phyloP scores from a whole-genome alignment of 2,329 filamentous ascomycete species.

The Exophiala sp. region DNA sequence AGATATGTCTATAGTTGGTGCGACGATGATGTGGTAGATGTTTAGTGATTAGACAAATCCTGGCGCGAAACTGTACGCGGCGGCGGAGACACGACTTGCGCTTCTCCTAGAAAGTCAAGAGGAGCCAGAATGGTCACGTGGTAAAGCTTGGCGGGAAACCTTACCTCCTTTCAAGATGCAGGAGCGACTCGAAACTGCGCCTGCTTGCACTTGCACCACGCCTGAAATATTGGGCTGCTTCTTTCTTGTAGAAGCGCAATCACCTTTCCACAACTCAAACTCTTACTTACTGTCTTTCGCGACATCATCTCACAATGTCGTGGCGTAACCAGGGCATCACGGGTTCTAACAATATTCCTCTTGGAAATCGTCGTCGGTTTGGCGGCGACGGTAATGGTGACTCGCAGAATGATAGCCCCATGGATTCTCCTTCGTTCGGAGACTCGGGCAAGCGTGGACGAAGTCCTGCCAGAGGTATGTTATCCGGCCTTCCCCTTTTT shows the following conservation, averaged over 20 bases:
- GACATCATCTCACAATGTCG: constrained; percentile 49
- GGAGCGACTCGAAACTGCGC: too few species aligned
- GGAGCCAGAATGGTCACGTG: too few species aligned
- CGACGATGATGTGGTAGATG: background rate
- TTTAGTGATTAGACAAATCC: background rate
- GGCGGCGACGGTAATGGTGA: constrained; percentile 61
- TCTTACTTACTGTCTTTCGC: too few species aligned
- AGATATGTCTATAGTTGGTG: background rate
- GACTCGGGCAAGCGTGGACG: constrained; percentile 77
- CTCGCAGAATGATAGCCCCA: constrained; percentile 41
- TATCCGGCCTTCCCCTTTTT: background rate
- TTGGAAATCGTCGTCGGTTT: constrained; percentile 80
- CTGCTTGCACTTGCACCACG: too few species aligned
- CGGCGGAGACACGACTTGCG: constrained; percentile 8
- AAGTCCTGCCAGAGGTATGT: constrained; percentile 77
- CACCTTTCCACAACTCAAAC: background rate
- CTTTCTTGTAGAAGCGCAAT: background rate
- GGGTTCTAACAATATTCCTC: constrained; percentile 94
- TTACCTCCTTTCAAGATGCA: too few species aligned
- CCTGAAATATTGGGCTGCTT: too few species aligned
- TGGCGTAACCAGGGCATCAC: constrained; percentile 79
- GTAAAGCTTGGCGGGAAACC: too few species aligned
- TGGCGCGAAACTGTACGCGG: constrained; percentile 11
- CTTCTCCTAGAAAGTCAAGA: too few species aligned
- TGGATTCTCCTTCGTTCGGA: constrained; percentile 46